Conservation (phyloP, 2,329 filamentous ascomycete genomes). For the Massarina eburnea region DNA sequence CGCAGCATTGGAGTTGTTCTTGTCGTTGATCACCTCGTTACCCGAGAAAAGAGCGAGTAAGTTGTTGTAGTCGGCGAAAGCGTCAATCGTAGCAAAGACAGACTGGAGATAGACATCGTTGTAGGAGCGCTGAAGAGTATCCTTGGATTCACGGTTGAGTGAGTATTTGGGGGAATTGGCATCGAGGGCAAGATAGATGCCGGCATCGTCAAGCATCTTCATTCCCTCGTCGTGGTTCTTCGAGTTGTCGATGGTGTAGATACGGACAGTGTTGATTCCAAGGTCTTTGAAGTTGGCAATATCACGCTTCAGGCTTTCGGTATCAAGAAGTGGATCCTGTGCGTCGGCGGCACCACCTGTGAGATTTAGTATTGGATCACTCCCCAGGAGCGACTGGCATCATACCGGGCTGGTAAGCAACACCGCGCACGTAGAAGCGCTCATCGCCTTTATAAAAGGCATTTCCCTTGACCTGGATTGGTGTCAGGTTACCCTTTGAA, state of each 20-base stretch:
- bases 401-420: slow-evolving; percentile 67
- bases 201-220: slow-evolving; percentile 74
- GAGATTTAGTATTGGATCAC: slow-evolving; percentile 12
- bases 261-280: slow-evolving; percentile 86
- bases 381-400: background rate
- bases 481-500: slow-evolving; percentile 46
- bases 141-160: slow-evolving; percentile 72
- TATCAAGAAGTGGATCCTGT: slow-evolving; percentile 74
- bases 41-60: slow-evolving; percentile 80
- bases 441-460: slow-evolving; percentile 64
- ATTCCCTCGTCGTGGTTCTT: slow-evolving; percentile 82
- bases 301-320: slow-evolving; percentile 70
- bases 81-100: slow-evolving; percentile 78
- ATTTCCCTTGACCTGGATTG: slow-evolving; percentile 63
- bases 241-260: slow-evolving; percentile 91
- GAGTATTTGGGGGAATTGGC: slow-evolving; percentile 89
- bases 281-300: slow-evolving; percentile 80
- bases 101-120: slow-evolving; percentile 82
- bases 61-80: slow-evolving; percentile 80
- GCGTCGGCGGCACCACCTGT: slow-evolving; percentile 45
- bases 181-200: slow-evolving; percentile 89
- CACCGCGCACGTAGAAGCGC: slow-evolving; percentile 62
- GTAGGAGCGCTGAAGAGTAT: slow-evolving; percentile 64
- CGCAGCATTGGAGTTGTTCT: slow-evolving; percentile 64
- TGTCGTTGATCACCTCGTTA: slow-evolving; percentile 75